Percentiles rank a stretch among this genome's conserved stretches.
Conservation (phyloP, 2,329 filamentous ascomycete genomes). For the Stachybotrys echinatus region DNA sequence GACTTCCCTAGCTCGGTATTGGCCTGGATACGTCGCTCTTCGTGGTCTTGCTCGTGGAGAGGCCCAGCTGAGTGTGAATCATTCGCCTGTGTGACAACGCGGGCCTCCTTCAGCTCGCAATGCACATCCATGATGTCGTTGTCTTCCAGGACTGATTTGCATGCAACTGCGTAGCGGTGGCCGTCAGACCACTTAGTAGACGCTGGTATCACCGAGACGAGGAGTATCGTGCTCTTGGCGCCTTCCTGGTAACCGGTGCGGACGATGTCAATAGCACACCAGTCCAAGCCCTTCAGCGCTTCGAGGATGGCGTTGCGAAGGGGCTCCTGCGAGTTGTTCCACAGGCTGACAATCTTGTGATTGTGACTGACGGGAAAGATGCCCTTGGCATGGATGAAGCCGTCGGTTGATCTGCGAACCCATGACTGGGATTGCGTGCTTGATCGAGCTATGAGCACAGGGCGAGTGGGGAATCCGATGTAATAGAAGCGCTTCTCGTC, state of each 20-base stretch:
- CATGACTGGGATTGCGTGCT: neutral
- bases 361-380: neutral
- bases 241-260: neutral
- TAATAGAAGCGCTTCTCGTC: neutral
- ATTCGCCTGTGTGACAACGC: no score
- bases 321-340: neutral
- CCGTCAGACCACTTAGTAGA: neutral
- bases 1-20: no score
- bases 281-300: neutral
- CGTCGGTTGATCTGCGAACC: no score
- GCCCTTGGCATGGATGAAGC: neutral
- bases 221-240: neutral
- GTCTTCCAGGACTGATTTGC: neutral
- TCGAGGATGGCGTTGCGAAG: neutral
- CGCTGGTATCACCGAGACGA: neutral
- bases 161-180: neutral
- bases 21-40: no score
- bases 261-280: neutral
- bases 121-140: neutral
- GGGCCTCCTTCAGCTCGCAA: neutral
- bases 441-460: neutral
- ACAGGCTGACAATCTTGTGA: neutral
- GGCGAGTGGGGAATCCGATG: neutral
- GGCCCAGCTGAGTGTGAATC: no score
- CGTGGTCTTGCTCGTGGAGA: no score